Evolutionary conservation across 2,329 filamentous ascomycete species (phyloP), one percentile per base, ranked within the genome.

Genomic region (Monosporascus ibericus): DNA sequence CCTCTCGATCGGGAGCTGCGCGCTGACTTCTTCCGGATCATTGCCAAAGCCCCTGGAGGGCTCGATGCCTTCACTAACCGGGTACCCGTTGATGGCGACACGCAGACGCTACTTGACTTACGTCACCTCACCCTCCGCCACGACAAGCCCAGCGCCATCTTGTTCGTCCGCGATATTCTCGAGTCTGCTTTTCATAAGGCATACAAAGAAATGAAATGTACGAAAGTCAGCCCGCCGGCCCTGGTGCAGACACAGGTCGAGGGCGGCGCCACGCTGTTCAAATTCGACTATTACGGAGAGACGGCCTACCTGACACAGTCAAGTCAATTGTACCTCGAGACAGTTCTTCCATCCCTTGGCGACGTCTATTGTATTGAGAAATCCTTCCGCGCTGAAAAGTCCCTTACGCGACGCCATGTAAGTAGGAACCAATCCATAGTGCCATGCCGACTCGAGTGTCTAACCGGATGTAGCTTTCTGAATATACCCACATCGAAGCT

Each of bases 281-380:
- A 83, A 55, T 88, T 95, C 65, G 79, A 88, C 66, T 95, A 94
- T 78, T 96, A 96, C 73, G 87, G 85, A 62, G 88, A 96, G 72
- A 82, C 86, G 62, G 88, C 94, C 54, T 99, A 92, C 76, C 84
- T 99, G 57, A 97, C 94, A 4, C 94, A 99, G 74, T 96, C 92
- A 3, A 95, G 90, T 36, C 94, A 99, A 73, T 84, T 99, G 50
- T 99, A 99, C 74, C 87, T 99, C 54, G 94, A 99, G 78, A 99
- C 94, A 34, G 90, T 87, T 60, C 77, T 99, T 34, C 90, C 92
- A 11, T 90, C 87, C 49, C 80, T 97, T 64, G 94, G 94, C 62
- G 90, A 96, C 68, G 91, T 96, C 50, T 99, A 95, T 81, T 97
- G 92, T 69, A 92, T 99, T 65, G 92, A 96, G 72, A 96, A 96